Percentiles rank a stretch among this genome's conserved stretches.
phyloP scores from a whole-genome alignment of 1,284 basidiomycete genomes.

The Marasmius oreades region DNA sequence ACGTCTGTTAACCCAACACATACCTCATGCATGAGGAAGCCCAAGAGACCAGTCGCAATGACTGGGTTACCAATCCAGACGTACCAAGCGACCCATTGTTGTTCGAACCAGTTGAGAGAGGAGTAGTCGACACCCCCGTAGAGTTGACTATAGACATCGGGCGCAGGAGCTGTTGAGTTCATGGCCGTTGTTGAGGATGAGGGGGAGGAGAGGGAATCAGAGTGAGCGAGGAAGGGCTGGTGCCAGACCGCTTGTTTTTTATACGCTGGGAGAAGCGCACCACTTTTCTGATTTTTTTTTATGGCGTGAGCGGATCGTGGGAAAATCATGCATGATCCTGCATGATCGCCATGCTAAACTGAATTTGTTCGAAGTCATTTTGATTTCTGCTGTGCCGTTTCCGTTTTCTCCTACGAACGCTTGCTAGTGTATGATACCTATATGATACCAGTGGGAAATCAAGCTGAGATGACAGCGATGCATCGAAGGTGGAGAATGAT shows the following conservation, averaged over 20 bases:
- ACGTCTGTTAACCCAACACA: conserved; percentile 25
- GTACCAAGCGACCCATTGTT: conserved; percentile 83
- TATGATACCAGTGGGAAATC: too few relatives aligned
- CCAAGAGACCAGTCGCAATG: conserved; percentile 92
- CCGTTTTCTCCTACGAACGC: too few relatives aligned
- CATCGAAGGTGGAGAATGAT: too few relatives aligned
- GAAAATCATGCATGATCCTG: neutral
- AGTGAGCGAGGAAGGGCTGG: neutral
- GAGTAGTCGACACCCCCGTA: conserved; percentile 63
- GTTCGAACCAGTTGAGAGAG: conserved; percentile 73
- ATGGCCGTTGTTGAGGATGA: neutral
- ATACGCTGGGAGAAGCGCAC: conserved; percentile 19
- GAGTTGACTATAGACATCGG: conserved; percentile 34
- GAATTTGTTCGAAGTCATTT: too few relatives aligned
- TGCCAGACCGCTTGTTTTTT: neutral
- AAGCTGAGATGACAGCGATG: too few relatives aligned
- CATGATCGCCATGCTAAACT: neutral
- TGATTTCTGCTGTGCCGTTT: too few relatives aligned
- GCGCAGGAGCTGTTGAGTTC: conserved; percentile 31
- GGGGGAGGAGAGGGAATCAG: neutral
- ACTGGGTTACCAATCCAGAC: conserved; percentile 86
- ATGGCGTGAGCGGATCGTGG: conserved; percentile 7
- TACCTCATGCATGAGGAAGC: conserved; percentile 93
- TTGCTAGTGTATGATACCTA: too few relatives aligned
- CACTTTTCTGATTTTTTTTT: conserved; percentile 22